These are phyloP conservation scores for Pseudogymnoascus sp. DNA, from an alignment of 2,329 filamentous ascomycete species.

Conservation along the genomic window DNA sequence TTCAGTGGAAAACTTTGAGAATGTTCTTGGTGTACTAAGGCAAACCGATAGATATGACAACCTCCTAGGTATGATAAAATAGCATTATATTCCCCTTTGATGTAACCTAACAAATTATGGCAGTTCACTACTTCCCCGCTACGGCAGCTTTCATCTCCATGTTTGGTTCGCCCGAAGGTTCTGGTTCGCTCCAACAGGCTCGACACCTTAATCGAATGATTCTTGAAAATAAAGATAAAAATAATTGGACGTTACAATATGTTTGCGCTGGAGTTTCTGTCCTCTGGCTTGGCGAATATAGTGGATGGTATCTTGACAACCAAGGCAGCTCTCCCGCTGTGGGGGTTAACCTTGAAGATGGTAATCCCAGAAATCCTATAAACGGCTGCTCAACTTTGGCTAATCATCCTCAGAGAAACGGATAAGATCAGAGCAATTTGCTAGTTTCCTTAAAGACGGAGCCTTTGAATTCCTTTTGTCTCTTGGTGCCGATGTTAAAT, in stretches of 20 bases:
- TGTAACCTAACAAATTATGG: slow-evolving; percentile 18
- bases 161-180: slow-evolving; percentile 69
- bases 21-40: slow-evolving; percentile 59
- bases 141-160: slow-evolving; percentile 67
- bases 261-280: slow-evolving; percentile 70
- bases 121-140: slow-evolving; percentile 73
- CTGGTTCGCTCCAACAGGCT: slow-evolving; percentile 57
- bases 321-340: slow-evolving; percentile 47
- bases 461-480: slow-evolving; percentile 88
- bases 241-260: slow-evolving; percentile 62
- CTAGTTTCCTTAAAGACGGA: slow-evolving; percentile 73
- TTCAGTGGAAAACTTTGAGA: slow-evolving; percentile 61
- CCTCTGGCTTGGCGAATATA: slow-evolving; percentile 92
- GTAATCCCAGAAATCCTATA: slow-evolving; percentile 26
- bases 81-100: not conserved
- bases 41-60: slow-evolving; percentile 69
- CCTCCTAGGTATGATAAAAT: slow-evolving; percentile 37
- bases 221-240: slow-evolving; percentile 55
- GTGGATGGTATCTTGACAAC: slow-evolving; percentile 75
- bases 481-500: slow-evolving; percentile 70
- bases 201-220: slow-evolving; percentile 61
- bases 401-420: slow-evolving; percentile 47
- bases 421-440: slow-evolving; percentile 62
- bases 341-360: slow-evolving; percentile 54
- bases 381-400: slow-evolving; percentile 9